These are phyloP conservation scores for Diospyros kaki DNA, from an alignment of 148 eudicot genomes.

Conservation along the genomic window DNA sequence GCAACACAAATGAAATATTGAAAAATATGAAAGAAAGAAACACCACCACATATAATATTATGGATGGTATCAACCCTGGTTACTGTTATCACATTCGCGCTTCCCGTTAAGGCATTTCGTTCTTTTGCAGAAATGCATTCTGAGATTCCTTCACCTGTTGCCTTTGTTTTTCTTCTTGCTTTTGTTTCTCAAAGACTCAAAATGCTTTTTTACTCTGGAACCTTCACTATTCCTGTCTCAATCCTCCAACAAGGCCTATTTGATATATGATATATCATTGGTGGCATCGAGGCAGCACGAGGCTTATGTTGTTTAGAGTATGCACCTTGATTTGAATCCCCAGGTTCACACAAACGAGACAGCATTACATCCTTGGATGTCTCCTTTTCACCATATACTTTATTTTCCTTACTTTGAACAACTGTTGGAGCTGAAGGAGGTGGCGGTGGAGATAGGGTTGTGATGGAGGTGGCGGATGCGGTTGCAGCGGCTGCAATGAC, in stretches of 20 bases:
- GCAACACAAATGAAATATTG: too few relatives aligned
- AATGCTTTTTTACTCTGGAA: constrained; percentile 67
- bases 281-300: constrained; percentile 39
- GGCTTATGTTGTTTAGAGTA: constrained; percentile 60
- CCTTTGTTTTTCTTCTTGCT: constrained; percentile 68
- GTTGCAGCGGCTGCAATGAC: constrained; percentile 37
- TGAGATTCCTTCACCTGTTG: constrained; percentile 75
- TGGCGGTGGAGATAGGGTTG: constrained; percentile 62
- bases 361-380: constrained; percentile 27
- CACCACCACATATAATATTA: too few relatives aligned
- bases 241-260: constrained; percentile 50
- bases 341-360: constrained; percentile 14
- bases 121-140: constrained; percentile 53
- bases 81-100: too few relatives aligned
- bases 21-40: too few relatives aligned
- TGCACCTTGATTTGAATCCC: constrained; percentile 23
- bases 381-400: constrained; percentile 45
- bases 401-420: constrained; percentile 45
- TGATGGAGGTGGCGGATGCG: constrained; percentile 54
- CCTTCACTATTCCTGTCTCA: constrained; percentile 89
- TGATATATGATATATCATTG: constrained; percentile 25
- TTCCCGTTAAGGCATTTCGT: constrained; percentile 25
- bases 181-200: constrained; percentile 49
- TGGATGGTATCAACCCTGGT: too few relatives aligned
- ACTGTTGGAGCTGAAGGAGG: constrained; percentile 40